Base-by-base conservation (phyloP, 2,329 filamentous ascomycete species). In the Colletotrichum lentis region DNA sequence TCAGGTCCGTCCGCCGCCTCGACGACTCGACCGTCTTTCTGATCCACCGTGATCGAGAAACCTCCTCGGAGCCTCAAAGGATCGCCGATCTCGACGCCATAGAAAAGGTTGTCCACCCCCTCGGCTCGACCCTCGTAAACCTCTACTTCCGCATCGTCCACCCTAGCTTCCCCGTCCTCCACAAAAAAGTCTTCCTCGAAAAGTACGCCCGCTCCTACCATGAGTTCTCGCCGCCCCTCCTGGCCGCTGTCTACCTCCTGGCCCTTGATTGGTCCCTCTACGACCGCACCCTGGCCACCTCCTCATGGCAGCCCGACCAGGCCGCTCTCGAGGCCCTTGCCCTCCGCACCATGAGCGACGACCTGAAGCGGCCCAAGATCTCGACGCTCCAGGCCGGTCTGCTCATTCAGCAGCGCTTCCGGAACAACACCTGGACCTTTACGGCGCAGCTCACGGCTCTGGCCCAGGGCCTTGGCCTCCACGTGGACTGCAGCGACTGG, bases 81-180 rank as follows among this genome's bases (percentile, higher is more conserved):
- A 76, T 79, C 20, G 75, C 77, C 10, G 78, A 80, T 41, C 71
- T 80, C 16, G 81, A 83, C 71, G 83, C 84, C 37, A 85, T 91
- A 64, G 88, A 91, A 74, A 82, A 83, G 35, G 81, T 88, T 46
- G 87, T 92, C 5, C 84, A 84, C 27, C 86, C 88, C 4, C 84
- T 91, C 71, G 90, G 90, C 20, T 83, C 84, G 56, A 84, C 84
- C 10, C 78, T 92, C 53, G 83, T 92, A 71, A 87, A 89, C 71
- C 81, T 91, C 22, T 92, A 91, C 79, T 91, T 91, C 74, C 80
- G 85, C 31, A 84, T 87, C 46, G 82, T 88, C 10, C 86, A 88
- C 71, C 86, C 86, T 0, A 83, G 81, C 64, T 88, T 86, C 71
- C 86, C 86, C 1, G 83, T 88, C 54, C 74, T 88, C 3, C 85